A percentile compares a stretch with the other conserved stretches of the same genome.
These are phyloP conservation scores for Ampelocalamus luodianensis DNA, from an alignment of 176 grass and related monocot genomes.

Conservation along the genomic window DNA sequence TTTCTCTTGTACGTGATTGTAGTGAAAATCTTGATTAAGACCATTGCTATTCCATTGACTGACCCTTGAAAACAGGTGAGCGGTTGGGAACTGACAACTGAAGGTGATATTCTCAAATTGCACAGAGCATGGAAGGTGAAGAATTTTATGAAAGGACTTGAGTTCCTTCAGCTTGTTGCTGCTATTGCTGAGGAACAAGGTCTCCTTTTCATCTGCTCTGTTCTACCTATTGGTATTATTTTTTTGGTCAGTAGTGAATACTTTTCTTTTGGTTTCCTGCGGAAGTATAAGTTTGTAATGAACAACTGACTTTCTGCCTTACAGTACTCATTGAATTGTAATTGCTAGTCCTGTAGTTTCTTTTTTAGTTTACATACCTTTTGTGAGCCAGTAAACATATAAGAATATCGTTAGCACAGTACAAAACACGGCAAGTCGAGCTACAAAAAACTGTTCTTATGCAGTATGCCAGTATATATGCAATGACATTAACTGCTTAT, in stretches of 20 bases:
- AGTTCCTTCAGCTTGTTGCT: slow-evolving; percentile 90
- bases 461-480: not conserved
- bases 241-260: not conserved
- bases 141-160: slow-evolving; percentile 85
- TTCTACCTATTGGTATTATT: not conserved
- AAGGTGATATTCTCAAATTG: slow-evolving; percentile 68
- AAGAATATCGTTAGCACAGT: not conserved
- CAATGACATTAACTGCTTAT: not conserved
- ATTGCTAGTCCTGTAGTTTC: not conserved
- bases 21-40: slow-evolving; percentile 4
- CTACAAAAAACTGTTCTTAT: not conserved
- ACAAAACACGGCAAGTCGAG: not conserved
- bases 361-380: not conserved
- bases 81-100: slow-evolving; percentile 67
- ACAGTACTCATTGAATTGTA: not conserved
- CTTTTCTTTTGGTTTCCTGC: too few relatives aligned
- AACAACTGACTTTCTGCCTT: not conserved
- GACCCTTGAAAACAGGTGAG: slow-evolving; percentile 60
- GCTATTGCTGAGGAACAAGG: slow-evolving; percentile 85
- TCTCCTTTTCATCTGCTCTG: slow-evolving; percentile 33
- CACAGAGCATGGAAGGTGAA: slow-evolving; percentile 85
- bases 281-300: too few relatives aligned
- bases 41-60: not conserved
- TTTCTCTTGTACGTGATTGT: slow-evolving; percentile 11
- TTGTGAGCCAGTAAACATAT: not conserved